Percentiles rank a stretch among this genome's conserved stretches.
phyloP scores from a whole-genome alignment of 179 eudicot species.

The Beta macrorhiza region DNA sequence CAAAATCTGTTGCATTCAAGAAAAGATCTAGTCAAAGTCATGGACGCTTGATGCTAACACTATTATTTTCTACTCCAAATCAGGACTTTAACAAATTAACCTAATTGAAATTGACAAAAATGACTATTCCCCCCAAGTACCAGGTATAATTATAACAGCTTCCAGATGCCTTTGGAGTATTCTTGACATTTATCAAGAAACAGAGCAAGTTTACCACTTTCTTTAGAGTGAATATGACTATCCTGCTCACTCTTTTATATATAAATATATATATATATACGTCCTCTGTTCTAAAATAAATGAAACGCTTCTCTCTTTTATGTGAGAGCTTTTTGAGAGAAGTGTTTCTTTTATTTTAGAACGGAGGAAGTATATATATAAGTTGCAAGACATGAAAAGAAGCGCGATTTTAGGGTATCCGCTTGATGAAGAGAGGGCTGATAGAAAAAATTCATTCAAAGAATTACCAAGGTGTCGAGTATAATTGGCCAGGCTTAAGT shows the following conservation, averaged over 20 bases:
- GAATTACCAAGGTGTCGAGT: neutral
- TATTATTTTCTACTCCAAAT: neutral
- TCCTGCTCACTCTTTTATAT: neutral
- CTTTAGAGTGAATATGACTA: neutral
- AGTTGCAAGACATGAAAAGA: neutral
- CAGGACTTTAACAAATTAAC: neutral
- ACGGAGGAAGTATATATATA: too few relatives aligned
- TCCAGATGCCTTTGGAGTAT: neutral
- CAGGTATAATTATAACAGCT: neutral
- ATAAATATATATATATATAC: too few relatives aligned
- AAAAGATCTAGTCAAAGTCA: neutral
- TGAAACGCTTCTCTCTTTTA: too few relatives aligned
- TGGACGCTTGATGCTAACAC: neutral
- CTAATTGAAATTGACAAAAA: slow-evolving; percentile 11
- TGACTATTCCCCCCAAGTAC: slow-evolving; percentile 2
- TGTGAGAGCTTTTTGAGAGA: too few relatives aligned
- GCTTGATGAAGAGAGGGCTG: too few relatives aligned
- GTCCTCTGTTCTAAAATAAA: too few relatives aligned
- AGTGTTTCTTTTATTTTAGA: too few relatives aligned
- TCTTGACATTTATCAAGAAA: neutral
- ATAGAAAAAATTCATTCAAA: neutral
- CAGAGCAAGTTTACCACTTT: neutral
- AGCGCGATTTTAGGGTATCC: too few relatives aligned
- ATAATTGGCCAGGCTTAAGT: neutral
- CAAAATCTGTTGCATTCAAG: neutral